These are phyloP conservation scores for Colletotrichum camelliae DNA, from an alignment of 2,329 filamentous ascomycete genomes.

Conservation along the genomic window DNA sequence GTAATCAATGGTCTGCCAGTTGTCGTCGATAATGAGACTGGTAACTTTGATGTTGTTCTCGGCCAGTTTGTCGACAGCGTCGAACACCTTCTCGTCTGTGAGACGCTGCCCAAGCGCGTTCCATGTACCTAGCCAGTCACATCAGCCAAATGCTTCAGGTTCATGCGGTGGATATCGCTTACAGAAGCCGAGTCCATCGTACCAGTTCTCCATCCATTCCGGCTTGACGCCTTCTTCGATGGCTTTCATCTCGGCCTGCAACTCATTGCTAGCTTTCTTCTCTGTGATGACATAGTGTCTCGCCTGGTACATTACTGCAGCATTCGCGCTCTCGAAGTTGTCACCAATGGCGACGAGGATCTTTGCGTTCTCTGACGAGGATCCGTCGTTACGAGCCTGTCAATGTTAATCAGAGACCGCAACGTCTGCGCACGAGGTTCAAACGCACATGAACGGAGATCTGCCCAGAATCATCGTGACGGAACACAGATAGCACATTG, in stretches of 20 bases:
- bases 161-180: constrained; percentile 28
- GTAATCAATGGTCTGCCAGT: constrained; percentile 82
- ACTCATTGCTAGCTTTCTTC: constrained; percentile 47
- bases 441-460: constrained; percentile 69
- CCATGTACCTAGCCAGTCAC: constrained; percentile 71
- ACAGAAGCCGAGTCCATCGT: constrained; percentile 92
- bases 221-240: constrained; percentile 55
- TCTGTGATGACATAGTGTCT: constrained; percentile 63
- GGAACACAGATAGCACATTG: constrained; percentile 73
- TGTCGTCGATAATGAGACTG: constrained; percentile 94
- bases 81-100: constrained; percentile 79
- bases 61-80: constrained; percentile 75
- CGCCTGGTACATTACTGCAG: constrained; percentile 88
- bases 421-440: neutral
- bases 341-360: constrained; percentile 76
- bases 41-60: constrained; percentile 77
- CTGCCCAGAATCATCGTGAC: constrained; percentile 67
- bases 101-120: constrained; percentile 87
- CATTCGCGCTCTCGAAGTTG: constrained; percentile 76
- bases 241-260: constrained; percentile 50
- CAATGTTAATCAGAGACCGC: constrained; percentile 11
- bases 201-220: constrained; percentile 85
- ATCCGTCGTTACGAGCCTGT: constrained; percentile 71
- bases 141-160: neutral
- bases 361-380: constrained; percentile 57